A percentile compares a stretch with the other conserved stretches of the same genome.
These are phyloP conservation scores for Erodium texanum DNA, from an alignment of 441 rosid species.

Conservation along the genomic window DNA sequence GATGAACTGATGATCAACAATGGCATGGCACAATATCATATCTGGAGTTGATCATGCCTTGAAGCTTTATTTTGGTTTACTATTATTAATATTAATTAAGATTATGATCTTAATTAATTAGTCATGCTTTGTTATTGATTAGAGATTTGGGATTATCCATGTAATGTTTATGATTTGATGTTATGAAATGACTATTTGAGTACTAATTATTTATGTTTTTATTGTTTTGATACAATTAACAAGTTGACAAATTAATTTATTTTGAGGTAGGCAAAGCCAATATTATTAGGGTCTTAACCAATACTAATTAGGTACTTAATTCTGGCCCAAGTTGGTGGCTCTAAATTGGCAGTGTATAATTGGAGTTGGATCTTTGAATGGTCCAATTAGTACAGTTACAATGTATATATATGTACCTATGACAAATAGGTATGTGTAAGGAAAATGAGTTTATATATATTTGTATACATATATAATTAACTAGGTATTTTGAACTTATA, in stretches of 20 bases:
- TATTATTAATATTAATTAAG: too few relatives aligned
- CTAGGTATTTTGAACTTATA: too few relatives aligned
- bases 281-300: too few relatives aligned
- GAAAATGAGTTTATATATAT: too few relatives aligned
- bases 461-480: too few relatives aligned
- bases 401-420: too few relatives aligned
- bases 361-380: neutral
- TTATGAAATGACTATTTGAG: neutral
- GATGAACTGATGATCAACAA: conserved; percentile 2
- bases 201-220: neutral
- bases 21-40: neutral
- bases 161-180: neutral
- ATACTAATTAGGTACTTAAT: too few relatives aligned
- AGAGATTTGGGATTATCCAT: neutral
- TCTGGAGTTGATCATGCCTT: too few relatives aligned
- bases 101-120: too few relatives aligned
- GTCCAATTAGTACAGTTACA: neutral
- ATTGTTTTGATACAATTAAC: neutral
- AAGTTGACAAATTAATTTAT: neutral
- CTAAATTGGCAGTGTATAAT: neutral
- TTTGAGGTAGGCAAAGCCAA: neutral
- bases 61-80: too few relatives aligned
- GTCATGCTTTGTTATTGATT: neutral
- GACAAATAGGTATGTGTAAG: too few relatives aligned
- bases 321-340: neutral